Evolutionary conservation across 345 rosid genomes (phyloP).

Genomic region (Syzygium oleosum): DNA sequence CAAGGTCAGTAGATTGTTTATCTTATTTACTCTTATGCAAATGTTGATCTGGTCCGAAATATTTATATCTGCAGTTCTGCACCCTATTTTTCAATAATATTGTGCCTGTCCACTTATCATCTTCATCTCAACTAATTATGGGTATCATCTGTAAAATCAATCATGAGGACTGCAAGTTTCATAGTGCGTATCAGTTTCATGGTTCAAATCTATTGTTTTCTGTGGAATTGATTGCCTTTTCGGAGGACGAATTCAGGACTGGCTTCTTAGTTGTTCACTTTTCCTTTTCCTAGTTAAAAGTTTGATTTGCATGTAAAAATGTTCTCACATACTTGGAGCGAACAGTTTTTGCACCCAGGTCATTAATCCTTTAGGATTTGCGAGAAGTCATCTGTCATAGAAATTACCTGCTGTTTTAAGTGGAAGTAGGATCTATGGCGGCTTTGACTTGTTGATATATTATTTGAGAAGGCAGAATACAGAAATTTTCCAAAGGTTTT

Average conservation of each 20-base stretch:
- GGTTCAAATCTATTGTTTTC: neutral
- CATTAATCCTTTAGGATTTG: neutral
- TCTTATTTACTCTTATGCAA: neutral
- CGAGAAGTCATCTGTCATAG: neutral
- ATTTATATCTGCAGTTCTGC: neutral
- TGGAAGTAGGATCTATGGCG: neutral
- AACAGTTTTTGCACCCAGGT: neutral
- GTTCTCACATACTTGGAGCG: neutral
- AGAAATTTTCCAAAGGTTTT: neutral
- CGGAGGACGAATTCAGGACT: neutral
- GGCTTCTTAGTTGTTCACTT: neutral
- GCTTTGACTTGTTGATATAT: neutral
- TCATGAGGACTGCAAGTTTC: neutral
- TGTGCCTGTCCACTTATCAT: neutral
- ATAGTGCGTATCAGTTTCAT: neutral
- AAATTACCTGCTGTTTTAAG: neutral
- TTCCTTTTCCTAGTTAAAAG: neutral
- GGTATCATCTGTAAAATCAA: neutral
- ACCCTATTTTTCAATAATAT: neutral
- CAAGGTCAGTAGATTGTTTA: constrained; percentile 32
- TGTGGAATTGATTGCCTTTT: neutral
- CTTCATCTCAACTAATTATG: neutral
- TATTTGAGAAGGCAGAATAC: neutral
- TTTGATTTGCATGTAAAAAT: neutral
- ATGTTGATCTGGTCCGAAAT: neutral